phyloP scores from a whole-genome alignment of 75 land plant genomes.

The Pinus tabuliformis region DNA sequence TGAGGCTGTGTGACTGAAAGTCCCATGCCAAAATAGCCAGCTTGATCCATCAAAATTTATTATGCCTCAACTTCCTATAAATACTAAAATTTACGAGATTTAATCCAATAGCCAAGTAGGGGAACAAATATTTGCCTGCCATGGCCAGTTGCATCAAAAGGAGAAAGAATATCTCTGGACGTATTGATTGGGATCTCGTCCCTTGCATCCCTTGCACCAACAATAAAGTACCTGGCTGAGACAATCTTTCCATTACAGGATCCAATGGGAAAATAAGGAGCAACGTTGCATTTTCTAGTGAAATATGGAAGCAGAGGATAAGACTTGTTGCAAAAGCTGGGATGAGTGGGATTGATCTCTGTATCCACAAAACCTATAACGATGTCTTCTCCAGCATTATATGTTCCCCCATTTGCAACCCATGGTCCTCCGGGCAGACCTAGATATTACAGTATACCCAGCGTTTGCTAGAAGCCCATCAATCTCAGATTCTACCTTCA shows the following conservation, averaged over 20 bases:
- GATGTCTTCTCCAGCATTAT: constrained; percentile 71
- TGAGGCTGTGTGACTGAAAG: constrained; percentile 73
- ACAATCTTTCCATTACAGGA: constrained; percentile 91
- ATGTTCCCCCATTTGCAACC: constrained; percentile 40
- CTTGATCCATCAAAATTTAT: background rate
- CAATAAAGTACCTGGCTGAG: constrained; percentile 67
- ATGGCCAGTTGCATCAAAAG: constrained; percentile 82
- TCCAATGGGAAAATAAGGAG: constrained; percentile 33
- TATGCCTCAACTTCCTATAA: too few species aligned
- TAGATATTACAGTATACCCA: too few species aligned
- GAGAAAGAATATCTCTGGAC: constrained; percentile 62
- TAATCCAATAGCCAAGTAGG: background rate
- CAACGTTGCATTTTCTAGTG: constrained; percentile 52
- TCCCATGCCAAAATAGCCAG: background rate
- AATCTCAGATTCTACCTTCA: too few species aligned
- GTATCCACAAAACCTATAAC: constrained; percentile 83
- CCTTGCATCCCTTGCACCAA: constrained; percentile 60
- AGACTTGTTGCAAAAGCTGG: constrained; percentile 50
- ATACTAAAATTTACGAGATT: too few species aligned
- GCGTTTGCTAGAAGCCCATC: too few species aligned
- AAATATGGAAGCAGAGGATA: constrained; percentile 17
- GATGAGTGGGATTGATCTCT: constrained; percentile 72
- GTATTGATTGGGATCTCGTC: constrained; percentile 34
- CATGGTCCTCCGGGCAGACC: constrained; percentile 56
- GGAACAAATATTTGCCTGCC: constrained; percentile 40